These are phyloP conservation scores for Yamadazyma sp. DNA, from an alignment of 1,139 yeast genomes.

Conservation along the genomic window DNA sequence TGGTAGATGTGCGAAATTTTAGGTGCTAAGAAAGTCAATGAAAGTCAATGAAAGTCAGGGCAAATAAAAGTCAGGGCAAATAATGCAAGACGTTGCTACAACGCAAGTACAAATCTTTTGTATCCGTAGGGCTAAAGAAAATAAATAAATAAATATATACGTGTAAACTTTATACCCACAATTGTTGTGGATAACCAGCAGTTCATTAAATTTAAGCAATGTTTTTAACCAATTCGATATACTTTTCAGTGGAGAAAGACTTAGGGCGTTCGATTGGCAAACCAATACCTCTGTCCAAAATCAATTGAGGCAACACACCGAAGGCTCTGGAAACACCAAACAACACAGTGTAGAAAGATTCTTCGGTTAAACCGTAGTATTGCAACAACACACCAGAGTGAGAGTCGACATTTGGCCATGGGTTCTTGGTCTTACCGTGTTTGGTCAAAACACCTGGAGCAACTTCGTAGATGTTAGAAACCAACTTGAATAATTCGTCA, in stretches of 20 bases:
- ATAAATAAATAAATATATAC: slow-evolving; percentile 13
- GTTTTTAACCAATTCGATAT: slow-evolving; percentile 60
- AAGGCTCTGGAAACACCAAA: slow-evolving; percentile 98
- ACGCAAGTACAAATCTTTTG: not conserved
- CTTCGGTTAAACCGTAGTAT: slow-evolving; percentile 95
- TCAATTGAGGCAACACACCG: slow-evolving; percentile 96
- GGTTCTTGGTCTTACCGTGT: slow-evolving; percentile 98
- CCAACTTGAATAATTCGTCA: slow-evolving; percentile 88
- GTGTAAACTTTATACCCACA: slow-evolving; percentile 3
- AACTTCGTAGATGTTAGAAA: slow-evolving; percentile 86
- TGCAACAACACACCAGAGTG: slow-evolving; percentile 96
- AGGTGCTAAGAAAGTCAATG: too few relatives aligned
- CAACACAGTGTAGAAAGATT: slow-evolving; percentile 94
- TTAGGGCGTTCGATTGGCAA: slow-evolving; percentile 97
- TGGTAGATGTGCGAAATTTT: not conserved
- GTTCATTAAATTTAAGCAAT: slow-evolving; percentile 21
- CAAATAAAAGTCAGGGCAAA: too few relatives aligned
- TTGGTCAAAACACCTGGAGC: slow-evolving; percentile 93
- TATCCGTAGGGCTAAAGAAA: slow-evolving; percentile 1
- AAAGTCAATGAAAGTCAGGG: too few relatives aligned
- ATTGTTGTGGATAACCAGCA: slow-evolving; percentile 3
- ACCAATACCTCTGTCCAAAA: slow-evolving; percentile 95
- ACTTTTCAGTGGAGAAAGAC: slow-evolving; percentile 79
- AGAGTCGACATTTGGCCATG: slow-evolving; percentile 98
- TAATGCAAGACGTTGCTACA: too few relatives aligned